Percentiles rank a stretch among this genome's conserved stretches.
phyloP scores from a whole-genome alignment of 345 rosid genomes.

The Populus nigra region DNA sequence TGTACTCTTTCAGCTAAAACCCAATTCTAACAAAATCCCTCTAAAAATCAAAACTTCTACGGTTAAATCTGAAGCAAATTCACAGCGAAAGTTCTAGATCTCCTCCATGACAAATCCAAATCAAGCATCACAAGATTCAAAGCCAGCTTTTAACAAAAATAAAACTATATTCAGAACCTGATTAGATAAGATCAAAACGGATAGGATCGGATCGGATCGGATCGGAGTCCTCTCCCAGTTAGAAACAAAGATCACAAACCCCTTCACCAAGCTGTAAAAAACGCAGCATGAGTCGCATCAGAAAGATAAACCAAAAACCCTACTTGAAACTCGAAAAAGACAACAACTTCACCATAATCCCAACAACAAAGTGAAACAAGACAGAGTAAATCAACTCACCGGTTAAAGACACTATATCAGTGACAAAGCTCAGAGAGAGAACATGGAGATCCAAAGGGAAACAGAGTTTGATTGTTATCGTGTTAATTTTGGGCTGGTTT shows the following conservation, averaged over 20 bases:
- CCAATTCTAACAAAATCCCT: constrained; percentile 13
- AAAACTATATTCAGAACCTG: constrained; percentile 22
- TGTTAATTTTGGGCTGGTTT: background rate
- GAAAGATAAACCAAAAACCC: constrained; percentile 1
- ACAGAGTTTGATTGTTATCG: background rate
- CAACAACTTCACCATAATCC: background rate
- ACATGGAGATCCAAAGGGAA: background rate
- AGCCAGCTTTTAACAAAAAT: constrained; percentile 14
- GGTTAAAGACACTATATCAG: background rate
- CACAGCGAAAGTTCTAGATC: constrained; percentile 12
- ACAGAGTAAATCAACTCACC: constrained; percentile 18
- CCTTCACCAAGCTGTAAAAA: constrained; percentile 16
- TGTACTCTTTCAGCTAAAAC: background rate
- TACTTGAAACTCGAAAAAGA: background rate
- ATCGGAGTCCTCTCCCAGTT: constrained; percentile 3
- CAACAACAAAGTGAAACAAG: background rate
- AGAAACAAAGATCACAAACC: constrained; percentile 12
- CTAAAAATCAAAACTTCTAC: constrained; percentile 25
- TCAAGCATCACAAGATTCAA: constrained; percentile 19
- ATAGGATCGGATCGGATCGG: constrained; percentile 6
- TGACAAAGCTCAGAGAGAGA: background rate
- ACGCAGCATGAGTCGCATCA: constrained; percentile 1
- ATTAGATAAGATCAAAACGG: constrained; percentile 9
- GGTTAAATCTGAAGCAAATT: background rate
- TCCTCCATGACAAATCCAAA: constrained; percentile 37